A percentile compares a stretch with the other conserved stretches of the same genome.
phyloP scores from a whole-genome alignment of 2,329 filamentous ascomycete species.

The Hypoxylon sp. region DNA sequence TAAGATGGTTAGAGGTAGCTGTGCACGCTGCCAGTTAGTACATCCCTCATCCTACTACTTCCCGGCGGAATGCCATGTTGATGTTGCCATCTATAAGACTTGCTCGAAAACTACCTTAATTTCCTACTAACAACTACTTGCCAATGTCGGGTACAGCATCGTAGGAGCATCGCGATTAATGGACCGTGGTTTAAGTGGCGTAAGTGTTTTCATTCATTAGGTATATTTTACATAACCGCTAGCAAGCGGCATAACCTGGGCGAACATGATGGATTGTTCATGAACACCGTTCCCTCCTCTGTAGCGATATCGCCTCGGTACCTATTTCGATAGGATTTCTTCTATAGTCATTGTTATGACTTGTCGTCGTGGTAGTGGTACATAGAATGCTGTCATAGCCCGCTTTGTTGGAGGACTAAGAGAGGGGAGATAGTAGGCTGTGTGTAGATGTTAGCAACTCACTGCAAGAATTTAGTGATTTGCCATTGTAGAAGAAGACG shows the following conservation, averaged over 20 bases:
- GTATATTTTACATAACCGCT: constrained; percentile 39
- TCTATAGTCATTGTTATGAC: constrained; percentile 10
- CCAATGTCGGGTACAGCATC: too few species aligned
- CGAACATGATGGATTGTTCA: constrained; percentile 10
- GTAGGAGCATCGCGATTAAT: too few species aligned
- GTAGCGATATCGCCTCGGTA: constrained; percentile 1
- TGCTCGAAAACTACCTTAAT: too few species aligned
- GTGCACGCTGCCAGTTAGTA: too few species aligned
- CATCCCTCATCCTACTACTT: too few species aligned
- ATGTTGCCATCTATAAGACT: too few species aligned
- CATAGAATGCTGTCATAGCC: constrained; percentile 9
- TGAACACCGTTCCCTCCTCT: constrained; percentile 25
- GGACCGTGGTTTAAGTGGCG: too few species aligned
- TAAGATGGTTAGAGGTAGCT: too few species aligned
- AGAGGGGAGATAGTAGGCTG: constrained; percentile 71
- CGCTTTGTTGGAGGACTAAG: constrained; percentile 50
- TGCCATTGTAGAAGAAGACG: constrained; percentile 27
- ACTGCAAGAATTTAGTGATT: not conserved
- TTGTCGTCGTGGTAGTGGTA: constrained; percentile 25
- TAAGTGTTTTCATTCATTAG: constrained; percentile 39
- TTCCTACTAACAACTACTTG: too few species aligned
- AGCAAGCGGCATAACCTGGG: constrained; percentile 9
- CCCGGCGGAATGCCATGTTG: too few species aligned
- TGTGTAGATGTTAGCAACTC: constrained; percentile 36
- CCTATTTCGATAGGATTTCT: constrained; percentile 13